Percentiles rank a stretch among this genome's conserved stretches.
These are phyloP conservation scores for Pythium plurisporium DNA, from an alignment of 352 stramenopile species.

Conservation along the genomic window DNA sequence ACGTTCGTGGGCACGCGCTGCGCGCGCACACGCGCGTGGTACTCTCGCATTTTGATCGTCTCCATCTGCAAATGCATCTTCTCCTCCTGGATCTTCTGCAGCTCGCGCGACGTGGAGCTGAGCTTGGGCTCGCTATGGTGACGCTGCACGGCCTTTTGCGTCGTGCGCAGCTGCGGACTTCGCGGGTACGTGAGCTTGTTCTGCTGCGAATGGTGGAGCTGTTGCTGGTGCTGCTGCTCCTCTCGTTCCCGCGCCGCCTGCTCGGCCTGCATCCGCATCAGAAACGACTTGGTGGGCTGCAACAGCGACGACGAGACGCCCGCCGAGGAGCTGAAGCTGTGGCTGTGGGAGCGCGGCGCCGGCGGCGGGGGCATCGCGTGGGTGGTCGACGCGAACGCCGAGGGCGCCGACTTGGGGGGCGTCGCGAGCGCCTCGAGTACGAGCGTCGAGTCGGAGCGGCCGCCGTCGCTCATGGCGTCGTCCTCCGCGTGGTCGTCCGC, in stretches of 20 bases:
- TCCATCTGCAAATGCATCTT: slow-evolving; percentile 59
- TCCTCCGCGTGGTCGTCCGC: slow-evolving; percentile 22
- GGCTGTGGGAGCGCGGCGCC: slow-evolving; percentile 5
- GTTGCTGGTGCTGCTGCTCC: too few relatives aligned
- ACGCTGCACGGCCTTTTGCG: slow-evolving; percentile 12
- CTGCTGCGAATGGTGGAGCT: too few relatives aligned
- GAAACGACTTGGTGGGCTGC: slow-evolving; percentile 63
- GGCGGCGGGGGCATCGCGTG: not conserved
- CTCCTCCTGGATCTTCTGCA: slow-evolving; percentile 77
- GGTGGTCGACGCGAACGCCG: not conserved
- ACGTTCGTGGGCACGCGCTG: slow-evolving; percentile 63
- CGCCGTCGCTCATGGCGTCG: slow-evolving; percentile 44
- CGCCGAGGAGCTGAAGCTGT: slow-evolving; percentile 1
- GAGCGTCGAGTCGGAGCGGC: slow-evolving; percentile 26
- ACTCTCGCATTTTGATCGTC: slow-evolving; percentile 71
- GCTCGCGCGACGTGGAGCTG: slow-evolving; percentile 72
- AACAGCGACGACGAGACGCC: slow-evolving; percentile 44
- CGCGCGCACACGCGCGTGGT: slow-evolving; percentile 66
- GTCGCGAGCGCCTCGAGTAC: slow-evolving; percentile 34
- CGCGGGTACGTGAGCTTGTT: slow-evolving; percentile 42
- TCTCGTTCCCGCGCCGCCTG: slow-evolving; percentile 49
- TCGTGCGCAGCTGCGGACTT: slow-evolving; percentile 49
- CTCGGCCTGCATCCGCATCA: slow-evolving; percentile 54
- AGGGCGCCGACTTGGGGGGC: slow-evolving; percentile 14
- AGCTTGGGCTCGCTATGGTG: slow-evolving; percentile 47